These are phyloP conservation scores for Candida boleticola DNA, from an alignment of 805 yeast genomes.

Conservation along the genomic window DNA sequence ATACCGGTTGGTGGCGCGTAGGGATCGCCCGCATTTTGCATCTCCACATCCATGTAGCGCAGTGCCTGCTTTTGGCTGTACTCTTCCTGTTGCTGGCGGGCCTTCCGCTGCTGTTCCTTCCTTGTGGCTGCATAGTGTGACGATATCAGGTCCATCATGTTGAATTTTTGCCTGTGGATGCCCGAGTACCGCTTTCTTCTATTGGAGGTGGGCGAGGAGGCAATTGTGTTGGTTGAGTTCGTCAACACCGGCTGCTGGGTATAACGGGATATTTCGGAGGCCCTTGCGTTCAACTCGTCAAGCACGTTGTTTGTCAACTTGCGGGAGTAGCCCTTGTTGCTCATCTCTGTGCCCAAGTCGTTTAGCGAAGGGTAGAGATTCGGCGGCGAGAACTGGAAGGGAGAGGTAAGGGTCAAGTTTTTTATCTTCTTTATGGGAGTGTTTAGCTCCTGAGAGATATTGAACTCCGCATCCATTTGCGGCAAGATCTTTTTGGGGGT, in stretches of 20 bases:
- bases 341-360: conserved; percentile 20
- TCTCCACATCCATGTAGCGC: conserved; percentile 8
- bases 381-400: conserved; percentile 13
- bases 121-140: conserved; percentile 46
- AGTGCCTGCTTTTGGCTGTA: conserved; percentile 38
- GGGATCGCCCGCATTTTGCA: background rate
- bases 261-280: conserved; percentile 32
- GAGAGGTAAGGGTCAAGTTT: conserved; percentile 31
- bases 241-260: conserved; percentile 4
- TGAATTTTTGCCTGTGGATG: conserved; percentile 32
- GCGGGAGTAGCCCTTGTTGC: conserved; percentile 47
- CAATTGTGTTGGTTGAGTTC: conserved; percentile 11
- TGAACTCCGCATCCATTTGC: conserved; percentile 21
- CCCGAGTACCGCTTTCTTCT: conserved; percentile 31
- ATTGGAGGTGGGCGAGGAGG: conserved; percentile 2
- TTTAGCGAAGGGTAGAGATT: conserved; percentile 13
- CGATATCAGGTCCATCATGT: conserved; percentile 49
- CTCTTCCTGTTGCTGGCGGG: conserved; percentile 12
- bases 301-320: conserved; percentile 45
- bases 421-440: conserved; percentile 42
- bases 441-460: conserved; percentile 27
- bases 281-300: conserved; percentile 43
- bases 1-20: background rate
- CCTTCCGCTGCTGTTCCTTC: conserved; percentile 6
- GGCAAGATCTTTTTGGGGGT: background rate